Conservation (phyloP, 495 filamentous ascomycete genomes). For the Apodospora peruviana region DNA sequence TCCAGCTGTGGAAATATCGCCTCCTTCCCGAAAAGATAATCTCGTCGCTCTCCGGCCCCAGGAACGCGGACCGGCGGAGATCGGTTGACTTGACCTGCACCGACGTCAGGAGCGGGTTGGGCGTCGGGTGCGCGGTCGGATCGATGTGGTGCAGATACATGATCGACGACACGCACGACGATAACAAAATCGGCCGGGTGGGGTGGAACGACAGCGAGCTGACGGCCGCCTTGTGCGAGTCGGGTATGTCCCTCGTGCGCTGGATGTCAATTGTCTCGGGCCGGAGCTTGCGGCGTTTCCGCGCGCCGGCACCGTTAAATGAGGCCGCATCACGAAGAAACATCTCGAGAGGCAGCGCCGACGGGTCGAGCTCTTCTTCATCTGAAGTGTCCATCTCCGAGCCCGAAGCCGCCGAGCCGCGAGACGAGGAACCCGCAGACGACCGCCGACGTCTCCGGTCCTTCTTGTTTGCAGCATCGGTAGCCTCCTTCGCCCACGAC, state of each 20-base stretch:
- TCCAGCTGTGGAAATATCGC: conserved; percentile 92
- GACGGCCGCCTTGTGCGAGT: conserved; percentile 61
- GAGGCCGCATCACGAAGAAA: conserved; percentile 66
- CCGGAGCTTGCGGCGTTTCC: conserved; percentile 59
- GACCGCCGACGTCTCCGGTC: conserved; percentile 54
- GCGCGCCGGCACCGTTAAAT: conserved; percentile 36
- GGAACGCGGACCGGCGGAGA: conserved; percentile 73
- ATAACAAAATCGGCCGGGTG: conserved; percentile 77
- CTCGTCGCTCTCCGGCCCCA: conserved; percentile 51
- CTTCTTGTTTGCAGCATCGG: conserved; percentile 19
- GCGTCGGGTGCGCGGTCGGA: conserved; percentile 60
- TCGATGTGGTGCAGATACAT: conserved; percentile 85
- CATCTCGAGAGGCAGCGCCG: conserved; percentile 69
- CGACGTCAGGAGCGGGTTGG: conserved; percentile 84
- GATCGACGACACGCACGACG: conserved; percentile 76
- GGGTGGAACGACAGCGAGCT: conserved; percentile 87
- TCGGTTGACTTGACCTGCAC: conserved; percentile 79
- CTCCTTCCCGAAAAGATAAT: conserved; percentile 83
- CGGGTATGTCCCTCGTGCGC: conserved; percentile 46
- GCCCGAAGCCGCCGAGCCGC: conserved; percentile 43
- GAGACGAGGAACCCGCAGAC: conserved; percentile 35
- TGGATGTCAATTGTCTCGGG: conserved; percentile 86
- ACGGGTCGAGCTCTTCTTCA: conserved; percentile 50
- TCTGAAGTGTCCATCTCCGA: conserved; percentile 58
- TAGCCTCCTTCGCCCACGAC: conserved; percentile 62